Base-by-base conservation (phyloP, 164 flowering plant species). In the Chimonanthus praecox region DNA sequence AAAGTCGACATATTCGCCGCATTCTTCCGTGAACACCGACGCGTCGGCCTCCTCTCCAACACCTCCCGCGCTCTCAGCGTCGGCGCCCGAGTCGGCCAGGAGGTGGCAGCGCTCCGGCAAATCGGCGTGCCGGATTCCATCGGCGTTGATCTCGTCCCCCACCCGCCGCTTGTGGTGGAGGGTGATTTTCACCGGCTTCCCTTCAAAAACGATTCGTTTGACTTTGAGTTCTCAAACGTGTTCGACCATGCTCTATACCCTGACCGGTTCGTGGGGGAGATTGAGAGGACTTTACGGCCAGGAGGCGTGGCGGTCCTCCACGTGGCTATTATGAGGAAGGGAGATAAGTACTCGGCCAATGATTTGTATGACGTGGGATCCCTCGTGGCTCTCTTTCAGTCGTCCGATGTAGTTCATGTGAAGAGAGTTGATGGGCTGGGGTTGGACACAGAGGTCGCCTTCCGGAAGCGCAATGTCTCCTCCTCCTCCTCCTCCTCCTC, bases 171-270 rank as follows among this genome's bases (percentile, higher is more conserved):
- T 63, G 98, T 94, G 0, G 44, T 92, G 3, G 4, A 73, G 47
- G 98, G 98, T 0, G 98, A 92, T 71, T 94, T 94, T 70, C 98
- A 94, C 70, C 51, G 69, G 47, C 98, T 92, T 77, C 98, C 97
- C 61, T 92, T 94, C 73, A 78, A 70, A 0, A 76, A 90, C 75
- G 86, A 68, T 47, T 87, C 86, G 0, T 94, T 94, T 77, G 97
- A 94, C 73, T 92, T 94, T 71, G 95, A 92, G 65, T 94, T 94
- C 83, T 91, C 97, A 0, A 94, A 94, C 82, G 98, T 94, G 82
- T 92, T 94, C 75, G 97, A 94, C 63, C 98, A 93, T 79, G 95
- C 98, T 64, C 75, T 93, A 18, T 91, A 87, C 60, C 97, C 98
- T 83, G 66, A 68, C 2, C 81, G 65, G 72, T 93, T 91, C 76